phyloP scores from a whole-genome alignment of 192 early-diverging fungal species.

The Coemansia sp. region DNA sequence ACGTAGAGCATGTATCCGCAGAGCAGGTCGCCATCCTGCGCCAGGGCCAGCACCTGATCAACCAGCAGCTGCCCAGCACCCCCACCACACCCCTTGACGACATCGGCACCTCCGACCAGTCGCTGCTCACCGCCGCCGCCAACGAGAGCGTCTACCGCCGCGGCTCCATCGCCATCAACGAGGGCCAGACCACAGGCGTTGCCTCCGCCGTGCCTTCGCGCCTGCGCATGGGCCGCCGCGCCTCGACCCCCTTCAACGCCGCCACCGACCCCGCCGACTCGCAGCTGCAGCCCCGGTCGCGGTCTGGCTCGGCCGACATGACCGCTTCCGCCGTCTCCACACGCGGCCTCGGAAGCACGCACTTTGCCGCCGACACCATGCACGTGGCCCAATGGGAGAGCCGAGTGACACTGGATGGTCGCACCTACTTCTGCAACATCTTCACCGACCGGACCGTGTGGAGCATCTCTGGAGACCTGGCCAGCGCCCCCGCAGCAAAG shows the following conservation, averaged over 20 bases:
- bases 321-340: conserved; percentile 11
- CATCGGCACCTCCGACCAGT: conserved; percentile 23
- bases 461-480: conserved; percentile 44
- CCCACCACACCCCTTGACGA: conserved; percentile 4
- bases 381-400: conserved; percentile 59
- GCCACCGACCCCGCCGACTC: conserved; percentile 1
- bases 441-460: conserved; percentile 64
- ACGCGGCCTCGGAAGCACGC: conserved; percentile 8
- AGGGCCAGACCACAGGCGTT: conserved; percentile 43
- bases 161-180: conserved; percentile 50
- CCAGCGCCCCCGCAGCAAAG: conserved; percentile 19
- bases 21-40: conserved; percentile 52
- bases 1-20: conserved; percentile 61
- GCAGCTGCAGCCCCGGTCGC: conserved; percentile 8
- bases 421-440: conserved; percentile 65
- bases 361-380: conserved; percentile 2
- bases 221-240: conserved; percentile 41
- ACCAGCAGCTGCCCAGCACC: conserved; percentile 14
- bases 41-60: conserved; percentile 26
- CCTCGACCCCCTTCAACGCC: conserved; percentile 30
- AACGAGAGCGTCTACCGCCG: conserved; percentile 55
- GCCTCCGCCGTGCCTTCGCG: conserved; percentile 54
- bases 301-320: conserved; percentile 15
- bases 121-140: conserved; percentile 38
- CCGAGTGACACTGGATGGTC: conserved; percentile 56